phyloP scores from a whole-genome alignment of 805 yeast species.

The Barnettozyma vustinii region DNA sequence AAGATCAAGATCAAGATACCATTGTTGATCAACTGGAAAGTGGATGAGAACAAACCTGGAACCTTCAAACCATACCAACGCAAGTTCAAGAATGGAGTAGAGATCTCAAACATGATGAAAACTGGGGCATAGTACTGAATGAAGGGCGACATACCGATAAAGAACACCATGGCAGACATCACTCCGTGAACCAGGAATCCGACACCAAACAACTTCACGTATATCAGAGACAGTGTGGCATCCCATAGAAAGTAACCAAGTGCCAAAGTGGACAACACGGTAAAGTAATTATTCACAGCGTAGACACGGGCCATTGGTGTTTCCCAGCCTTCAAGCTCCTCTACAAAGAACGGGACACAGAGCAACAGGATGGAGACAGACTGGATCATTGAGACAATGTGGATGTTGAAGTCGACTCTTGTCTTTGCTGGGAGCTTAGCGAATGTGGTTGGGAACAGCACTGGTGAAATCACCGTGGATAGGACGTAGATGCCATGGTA shows the following conservation, averaged over 20 bases:
- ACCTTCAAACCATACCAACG: conserved; percentile 78
- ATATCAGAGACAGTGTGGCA: conserved; percentile 48
- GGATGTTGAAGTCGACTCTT: conserved; percentile 72
- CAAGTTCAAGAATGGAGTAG: conserved; percentile 82
- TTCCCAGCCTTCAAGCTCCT: neutral
- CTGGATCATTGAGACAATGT: conserved; percentile 83
- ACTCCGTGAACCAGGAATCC: conserved; percentile 74
- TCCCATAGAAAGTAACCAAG: conserved; percentile 89
- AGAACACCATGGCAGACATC: conserved; percentile 66
- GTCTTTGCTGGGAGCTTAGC: conserved; percentile 33
- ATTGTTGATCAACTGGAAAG: conserved; percentile 57
- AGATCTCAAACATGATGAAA: conserved; percentile 71
- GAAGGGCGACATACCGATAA: conserved; percentile 57
- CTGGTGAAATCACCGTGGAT: conserved; percentile 21
- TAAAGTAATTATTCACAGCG: conserved; percentile 66
- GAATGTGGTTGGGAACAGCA: conserved; percentile 19
- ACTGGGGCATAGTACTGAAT: conserved; percentile 67
- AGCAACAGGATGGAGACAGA: conserved; percentile 57
- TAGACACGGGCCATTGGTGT: conserved; percentile 41
- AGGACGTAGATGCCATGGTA: conserved; percentile 27
- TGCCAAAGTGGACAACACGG: conserved; percentile 58
- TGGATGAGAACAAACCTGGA: conserved; percentile 53
- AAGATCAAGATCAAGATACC: conserved; percentile 55
- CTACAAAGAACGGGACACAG: conserved; percentile 6
- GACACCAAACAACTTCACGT: conserved; percentile 58